Evolutionary conservation across 75 land plant genomes (phyloP).

Genomic region (Sequoiadendron giganteum): DNA sequence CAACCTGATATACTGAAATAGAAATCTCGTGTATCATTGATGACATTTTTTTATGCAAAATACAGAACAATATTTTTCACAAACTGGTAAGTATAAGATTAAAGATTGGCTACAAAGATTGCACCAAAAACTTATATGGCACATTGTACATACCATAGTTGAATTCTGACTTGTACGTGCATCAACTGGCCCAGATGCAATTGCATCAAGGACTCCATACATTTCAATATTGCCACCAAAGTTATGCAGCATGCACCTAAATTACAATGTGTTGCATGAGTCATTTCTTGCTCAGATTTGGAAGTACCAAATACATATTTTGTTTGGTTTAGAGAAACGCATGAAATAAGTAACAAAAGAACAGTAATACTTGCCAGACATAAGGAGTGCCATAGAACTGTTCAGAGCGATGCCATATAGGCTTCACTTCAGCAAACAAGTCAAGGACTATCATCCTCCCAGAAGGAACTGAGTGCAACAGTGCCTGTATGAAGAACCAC

Average conservation of each 20-base stretch:
- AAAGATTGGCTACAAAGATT: neutral
- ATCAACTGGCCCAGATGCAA: conserved; percentile 90
- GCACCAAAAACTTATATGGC: neutral
- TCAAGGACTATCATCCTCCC: conserved; percentile 98
- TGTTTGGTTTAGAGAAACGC: neutral
- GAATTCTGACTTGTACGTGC: conserved; percentile 77
- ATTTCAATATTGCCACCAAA: conserved; percentile 99
- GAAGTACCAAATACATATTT: neutral
- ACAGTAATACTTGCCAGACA: conserved; percentile 56
- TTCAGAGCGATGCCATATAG: conserved; percentile 81
- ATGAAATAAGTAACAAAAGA: neutral
- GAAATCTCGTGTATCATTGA: neutral
- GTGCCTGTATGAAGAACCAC: conserved; percentile 57
- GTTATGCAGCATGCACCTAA: conserved; percentile 98
- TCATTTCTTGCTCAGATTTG: neutral
- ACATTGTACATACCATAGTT: conserved; percentile 72
- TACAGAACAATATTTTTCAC: neutral
- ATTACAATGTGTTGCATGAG: neutral
- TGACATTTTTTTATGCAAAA: neutral
- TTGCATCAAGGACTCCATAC: conserved; percentile 84
- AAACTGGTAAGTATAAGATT: neutral
- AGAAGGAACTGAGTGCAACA: conserved; percentile 92
- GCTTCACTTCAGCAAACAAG: conserved; percentile 95
- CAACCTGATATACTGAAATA: neutral
- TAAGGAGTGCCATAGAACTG: conserved; percentile 96